phyloP scores from a whole-genome alignment of 1,139 yeast genomes.

The Arxiozyma bovina region DNA sequence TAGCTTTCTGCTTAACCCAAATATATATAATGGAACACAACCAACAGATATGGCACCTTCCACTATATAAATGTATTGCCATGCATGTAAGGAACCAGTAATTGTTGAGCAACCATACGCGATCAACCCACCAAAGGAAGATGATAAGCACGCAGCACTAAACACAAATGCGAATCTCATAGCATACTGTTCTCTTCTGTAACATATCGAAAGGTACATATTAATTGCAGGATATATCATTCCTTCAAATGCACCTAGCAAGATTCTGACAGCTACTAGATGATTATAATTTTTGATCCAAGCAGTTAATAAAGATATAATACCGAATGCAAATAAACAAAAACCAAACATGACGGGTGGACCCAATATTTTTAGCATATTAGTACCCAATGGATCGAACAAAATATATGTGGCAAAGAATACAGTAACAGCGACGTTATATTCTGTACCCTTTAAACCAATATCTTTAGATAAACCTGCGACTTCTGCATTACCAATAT shows the following conservation, averaged over 20 bases:
- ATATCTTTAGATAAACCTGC: slow-evolving; percentile 48
- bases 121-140: slow-evolving; percentile 42
- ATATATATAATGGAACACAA: slow-evolving; percentile 36
- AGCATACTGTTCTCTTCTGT: slow-evolving; percentile 37
- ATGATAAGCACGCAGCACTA: slow-evolving; percentile 38
- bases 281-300: slow-evolving; percentile 40
- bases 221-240: slow-evolving; percentile 45
- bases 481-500: slow-evolving; percentile 52
- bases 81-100: slow-evolving; percentile 33
- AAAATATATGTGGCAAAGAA: slow-evolving; percentile 49
- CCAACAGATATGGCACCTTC: slow-evolving; percentile 50
- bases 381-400: slow-evolving; percentile 48
- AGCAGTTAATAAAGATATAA: slow-evolving; percentile 41
- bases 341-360: slow-evolving; percentile 28
- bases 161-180: slow-evolving; percentile 37
- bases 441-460: slow-evolving; percentile 40
- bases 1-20: slow-evolving; percentile 23
- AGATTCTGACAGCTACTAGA: slow-evolving; percentile 38
- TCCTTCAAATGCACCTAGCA: slow-evolving; percentile 48
- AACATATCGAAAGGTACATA: slow-evolving; percentile 36
- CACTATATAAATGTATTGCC: slow-evolving; percentile 50
- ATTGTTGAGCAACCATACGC: slow-evolving; percentile 38
- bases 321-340: slow-evolving; percentile 41
- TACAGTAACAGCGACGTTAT: slow-evolving; percentile 45
- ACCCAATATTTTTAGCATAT: slow-evolving; percentile 31